Conservation (phyloP, 169 alveolate species). For the Eimeria tenella region DNA sequence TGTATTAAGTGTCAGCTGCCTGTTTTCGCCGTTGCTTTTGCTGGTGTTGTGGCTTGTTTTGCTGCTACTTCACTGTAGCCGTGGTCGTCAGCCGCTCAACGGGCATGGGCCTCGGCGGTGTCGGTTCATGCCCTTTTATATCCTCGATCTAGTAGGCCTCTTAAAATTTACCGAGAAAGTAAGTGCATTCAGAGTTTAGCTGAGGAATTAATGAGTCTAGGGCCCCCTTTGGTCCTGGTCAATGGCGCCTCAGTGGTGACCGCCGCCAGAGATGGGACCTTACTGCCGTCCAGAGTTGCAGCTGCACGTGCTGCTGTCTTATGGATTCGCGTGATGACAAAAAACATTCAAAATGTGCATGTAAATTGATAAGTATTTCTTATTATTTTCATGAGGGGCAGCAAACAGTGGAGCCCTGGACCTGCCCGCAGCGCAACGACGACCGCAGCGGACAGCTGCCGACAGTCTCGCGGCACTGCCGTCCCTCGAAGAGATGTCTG, state of each 20-base stretch:
- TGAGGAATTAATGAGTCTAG: neutral
- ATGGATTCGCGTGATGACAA: neutral
- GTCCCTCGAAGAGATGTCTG: neutral
- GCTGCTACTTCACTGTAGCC: slow-evolving; percentile 8
- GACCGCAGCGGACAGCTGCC: slow-evolving; percentile 34
- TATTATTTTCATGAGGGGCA: neutral
- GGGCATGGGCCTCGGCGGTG: neutral
- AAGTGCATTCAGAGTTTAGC: neutral
- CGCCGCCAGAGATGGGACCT: slow-evolving; percentile 30
- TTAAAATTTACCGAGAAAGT: neutral
- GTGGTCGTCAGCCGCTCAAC: neutral
- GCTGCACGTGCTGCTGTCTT: neutral
- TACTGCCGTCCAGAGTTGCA: neutral
- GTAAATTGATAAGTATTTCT: neutral
- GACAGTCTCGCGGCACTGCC: slow-evolving; percentile 4
- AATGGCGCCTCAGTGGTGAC: slow-evolving; percentile 1
- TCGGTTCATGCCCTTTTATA: neutral
- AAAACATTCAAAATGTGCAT: neutral
- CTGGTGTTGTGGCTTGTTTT: neutral
- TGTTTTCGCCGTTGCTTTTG: neutral
- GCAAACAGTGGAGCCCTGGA: neutral
- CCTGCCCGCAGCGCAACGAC: slow-evolving; percentile 20
- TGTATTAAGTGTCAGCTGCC: neutral
- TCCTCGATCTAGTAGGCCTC: neutral
- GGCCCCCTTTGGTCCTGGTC: neutral